Base-by-base conservation (phyloP, 305 asterid species). In the Striga hermonthica region DNA sequence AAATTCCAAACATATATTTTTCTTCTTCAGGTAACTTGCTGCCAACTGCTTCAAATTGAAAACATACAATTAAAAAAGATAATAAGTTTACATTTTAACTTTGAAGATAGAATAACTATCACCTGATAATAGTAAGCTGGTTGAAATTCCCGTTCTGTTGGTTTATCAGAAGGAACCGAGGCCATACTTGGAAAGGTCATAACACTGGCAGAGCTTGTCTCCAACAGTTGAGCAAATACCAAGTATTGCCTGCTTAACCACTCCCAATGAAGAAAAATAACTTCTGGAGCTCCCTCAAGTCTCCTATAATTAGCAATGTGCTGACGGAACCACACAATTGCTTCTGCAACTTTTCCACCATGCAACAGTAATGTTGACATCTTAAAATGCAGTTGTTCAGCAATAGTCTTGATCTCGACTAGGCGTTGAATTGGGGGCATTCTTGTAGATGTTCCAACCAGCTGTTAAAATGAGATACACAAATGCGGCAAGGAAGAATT, bases 111-210 rank as follows among this genome's bases (percentile, higher is more conserved):
- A 54, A 28, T 54, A 52, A 14, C 22, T 22, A 47, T 44, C 54
- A 86, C 99, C 96, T 90, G 99, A 78, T 77, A 86, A 74, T 93
- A 93, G 74, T 90, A 82, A 75, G 97, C 92, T 44, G 97, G 86
- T 68, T 82, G 80, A 65, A 75, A 88, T 74, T 93, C 97, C 90
- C 91, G 80, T 57, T 88, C 91, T 22, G 92, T 93, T 72, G 90
- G 83, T 79, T 81, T 86, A 68, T 88, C 97, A 13, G 86, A 72
- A 73, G 84, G 76, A 38, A 75, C 86, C 36, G 86, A 71, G 64
- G 60, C 76, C 74, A 71, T 69, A 60, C 76, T 69, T 9, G 88
- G 79, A 71, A 73, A 75, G 59, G 78, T 78, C 54, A 72, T 76
- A 69, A 61, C 60, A 74, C 72, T 78, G 65, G 75, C 80, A 7